Evolutionary conservation across 805 yeast species (phyloP).

Genomic region (Nakazawaea peltata): DNA sequence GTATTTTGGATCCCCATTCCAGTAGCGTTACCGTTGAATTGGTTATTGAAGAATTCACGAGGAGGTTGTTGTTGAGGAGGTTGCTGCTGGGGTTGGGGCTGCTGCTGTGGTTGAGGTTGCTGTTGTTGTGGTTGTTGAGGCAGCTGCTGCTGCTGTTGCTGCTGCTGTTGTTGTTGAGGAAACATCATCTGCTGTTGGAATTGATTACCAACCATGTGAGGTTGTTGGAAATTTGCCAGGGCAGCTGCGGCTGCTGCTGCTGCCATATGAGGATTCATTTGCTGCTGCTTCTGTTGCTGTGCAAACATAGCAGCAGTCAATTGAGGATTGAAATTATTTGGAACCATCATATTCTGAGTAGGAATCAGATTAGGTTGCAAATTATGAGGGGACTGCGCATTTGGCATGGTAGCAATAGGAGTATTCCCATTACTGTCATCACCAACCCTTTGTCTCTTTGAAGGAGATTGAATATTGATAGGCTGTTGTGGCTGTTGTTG

Average conservation of each 20-base stretch:
- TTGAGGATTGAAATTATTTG: slow-evolving; percentile 21
- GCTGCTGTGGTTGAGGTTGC: not conserved
- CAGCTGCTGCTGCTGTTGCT: slow-evolving; percentile 12
- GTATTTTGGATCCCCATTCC: not conserved
- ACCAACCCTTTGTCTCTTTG: slow-evolving; percentile 17
- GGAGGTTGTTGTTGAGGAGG: slow-evolving; percentile 12
- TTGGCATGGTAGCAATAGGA: slow-evolving; percentile 10
- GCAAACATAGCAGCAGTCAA: slow-evolving; percentile 20
- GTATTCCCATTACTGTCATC: slow-evolving; percentile 13
- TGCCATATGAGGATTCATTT: slow-evolving; percentile 3
- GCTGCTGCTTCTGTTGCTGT: slow-evolving; percentile 14
- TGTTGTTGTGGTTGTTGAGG: slow-evolving; percentile 2
- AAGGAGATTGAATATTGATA: slow-evolving; percentile 13
- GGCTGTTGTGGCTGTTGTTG: slow-evolving; percentile 11
- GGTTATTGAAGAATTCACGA: slow-evolving; percentile 1
- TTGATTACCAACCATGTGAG: slow-evolving; percentile 8
- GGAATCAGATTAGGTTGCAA: slow-evolving; percentile 7
- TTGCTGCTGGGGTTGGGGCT: too few species aligned
- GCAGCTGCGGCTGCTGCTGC: slow-evolving; percentile 12
- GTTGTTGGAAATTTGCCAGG: slow-evolving; percentile 21
- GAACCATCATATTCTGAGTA: slow-evolving; percentile 22
- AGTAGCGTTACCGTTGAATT: slow-evolving; percentile 1
- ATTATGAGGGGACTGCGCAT: slow-evolving; percentile 7
- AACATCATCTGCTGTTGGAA: slow-evolving; percentile 33
- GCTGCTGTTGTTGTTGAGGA: slow-evolving; percentile 24